phyloP scores from a whole-genome alignment of 306 rosid species.

The Vachellia pachyceras region DNA sequence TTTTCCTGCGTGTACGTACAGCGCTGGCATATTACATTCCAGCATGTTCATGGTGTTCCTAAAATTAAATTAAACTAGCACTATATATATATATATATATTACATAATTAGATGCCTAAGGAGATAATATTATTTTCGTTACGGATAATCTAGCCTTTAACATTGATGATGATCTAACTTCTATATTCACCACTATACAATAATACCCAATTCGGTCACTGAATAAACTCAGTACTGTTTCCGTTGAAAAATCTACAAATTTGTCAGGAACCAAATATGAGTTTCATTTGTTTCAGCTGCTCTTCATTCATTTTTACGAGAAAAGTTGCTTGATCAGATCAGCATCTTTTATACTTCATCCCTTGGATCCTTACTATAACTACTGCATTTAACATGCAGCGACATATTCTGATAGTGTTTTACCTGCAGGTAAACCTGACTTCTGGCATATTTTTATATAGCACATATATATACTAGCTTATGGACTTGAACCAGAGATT shows the following conservation, averaged over 20 bases:
- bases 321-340: not conserved
- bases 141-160: not conserved
- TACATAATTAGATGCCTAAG: too few relatives aligned
- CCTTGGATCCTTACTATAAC: not conserved
- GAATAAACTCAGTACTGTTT: not conserved
- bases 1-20: conserved; percentile 32
- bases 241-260: not conserved
- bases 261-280: not conserved
- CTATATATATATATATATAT: too few relatives aligned
- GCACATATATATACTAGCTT: too few relatives aligned
- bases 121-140: too few relatives aligned
- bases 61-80: too few relatives aligned
- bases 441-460: too few relatives aligned
- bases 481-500: not conserved
- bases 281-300: not conserved
- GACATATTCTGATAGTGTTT: not conserved
- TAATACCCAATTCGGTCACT: not conserved
- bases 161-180: not conserved
- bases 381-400: not conserved
- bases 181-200: not conserved
- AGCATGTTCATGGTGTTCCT: too few relatives aligned
- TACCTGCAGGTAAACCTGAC: not conserved
- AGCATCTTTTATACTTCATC: not conserved
- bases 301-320: not conserved
- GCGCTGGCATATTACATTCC: too few relatives aligned